Conservation (phyloP, 202 grass and related monocot genomes). For the Panicum hallii region DNA sequence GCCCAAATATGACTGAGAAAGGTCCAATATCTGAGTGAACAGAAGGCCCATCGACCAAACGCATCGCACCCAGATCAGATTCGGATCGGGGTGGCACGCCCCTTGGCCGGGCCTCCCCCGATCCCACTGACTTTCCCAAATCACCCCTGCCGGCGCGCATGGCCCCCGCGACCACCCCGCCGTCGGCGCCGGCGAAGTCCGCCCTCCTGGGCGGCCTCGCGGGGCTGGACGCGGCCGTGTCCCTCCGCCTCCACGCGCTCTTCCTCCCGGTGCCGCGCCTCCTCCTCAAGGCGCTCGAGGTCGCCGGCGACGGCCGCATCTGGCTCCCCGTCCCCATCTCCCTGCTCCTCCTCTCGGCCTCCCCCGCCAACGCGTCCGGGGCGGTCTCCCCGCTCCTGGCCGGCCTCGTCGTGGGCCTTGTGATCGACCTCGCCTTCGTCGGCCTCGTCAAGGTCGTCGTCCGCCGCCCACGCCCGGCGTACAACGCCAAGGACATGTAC, state of each 20-base stretch:
- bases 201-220: slow-evolving; percentile 48
- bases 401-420: slow-evolving; percentile 63
- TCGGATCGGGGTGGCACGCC: neutral
- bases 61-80: neutral
- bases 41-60: neutral
- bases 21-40: neutral
- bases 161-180: slow-evolving; percentile 8
- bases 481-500: slow-evolving; percentile 87
- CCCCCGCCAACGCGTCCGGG: slow-evolving; percentile 43
- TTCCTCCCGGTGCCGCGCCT: slow-evolving; percentile 78
- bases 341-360: slow-evolving; percentile 57
- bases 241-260: slow-evolving; percentile 66
- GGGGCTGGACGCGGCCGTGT: slow-evolving; percentile 61
- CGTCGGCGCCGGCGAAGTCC: slow-evolving; percentile 15
- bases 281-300: slow-evolving; percentile 88
- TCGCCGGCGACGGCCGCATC: slow-evolving; percentile 85
- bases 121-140: neutral
- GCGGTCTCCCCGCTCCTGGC: slow-evolving; percentile 46
- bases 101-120: neutral
- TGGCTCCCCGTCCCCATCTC: slow-evolving; percentile 84
- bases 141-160: slow-evolving; percentile 28
- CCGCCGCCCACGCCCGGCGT: slow-evolving; percentile 79
- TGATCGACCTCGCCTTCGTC: slow-evolving; percentile 78
- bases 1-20: neutral
- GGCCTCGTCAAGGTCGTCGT: slow-evolving; percentile 75